Base-by-base conservation (phyloP, 768 basidiomycete genomes). In the Kwoniella pini region DNA sequence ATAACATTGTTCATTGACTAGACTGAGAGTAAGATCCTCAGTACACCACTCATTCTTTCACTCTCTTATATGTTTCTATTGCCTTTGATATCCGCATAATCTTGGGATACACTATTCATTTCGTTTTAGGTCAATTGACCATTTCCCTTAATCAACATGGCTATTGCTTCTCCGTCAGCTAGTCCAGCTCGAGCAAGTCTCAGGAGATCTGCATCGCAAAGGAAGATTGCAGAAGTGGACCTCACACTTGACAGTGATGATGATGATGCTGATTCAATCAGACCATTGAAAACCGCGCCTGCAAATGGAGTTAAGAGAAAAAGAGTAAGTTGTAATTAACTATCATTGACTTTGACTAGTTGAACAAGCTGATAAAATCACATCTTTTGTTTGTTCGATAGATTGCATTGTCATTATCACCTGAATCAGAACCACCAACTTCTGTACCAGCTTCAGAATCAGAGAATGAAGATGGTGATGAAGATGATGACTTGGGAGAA, bases 221-320 rank as follows among this genome's bases (percentile, higher is more conserved):
- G 54, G 45, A 66, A 61, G 38, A 63, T 64, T 49, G 57, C 67
- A 30, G 70, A 67, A 46, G 62, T 73, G 38, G 69, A 68, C 30
- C 31, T 70, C 40, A 67, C 71, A 3, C 30, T 53, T 15, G 60
- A 61, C 33, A 65, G 68, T 10, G 68, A 69, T 13, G 55, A 43
- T 9, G 67, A 64, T 0, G 67, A 64, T 0, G 62, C 61, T 24
- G 62, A 66, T 13, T 19, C 19, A 10, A 22, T 24, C 24, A 15
- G 24, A 31, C 30, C 48, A 31, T 21, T 28, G 0, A 26, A 49
- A 19, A 38, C 31, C 33, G n/a, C 15, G 6, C 48, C 12, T 5
- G 45, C n/a, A 21, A 52, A 50, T 24, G 53, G 60, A 1, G 15
- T 24, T 2, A 67, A 65, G 38, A 42, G 65, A 26, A 64, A 64